These are phyloP conservation scores for Voacanga thouarsii DNA, from an alignment of 257 asterid genomes.

Conservation along the genomic window DNA sequence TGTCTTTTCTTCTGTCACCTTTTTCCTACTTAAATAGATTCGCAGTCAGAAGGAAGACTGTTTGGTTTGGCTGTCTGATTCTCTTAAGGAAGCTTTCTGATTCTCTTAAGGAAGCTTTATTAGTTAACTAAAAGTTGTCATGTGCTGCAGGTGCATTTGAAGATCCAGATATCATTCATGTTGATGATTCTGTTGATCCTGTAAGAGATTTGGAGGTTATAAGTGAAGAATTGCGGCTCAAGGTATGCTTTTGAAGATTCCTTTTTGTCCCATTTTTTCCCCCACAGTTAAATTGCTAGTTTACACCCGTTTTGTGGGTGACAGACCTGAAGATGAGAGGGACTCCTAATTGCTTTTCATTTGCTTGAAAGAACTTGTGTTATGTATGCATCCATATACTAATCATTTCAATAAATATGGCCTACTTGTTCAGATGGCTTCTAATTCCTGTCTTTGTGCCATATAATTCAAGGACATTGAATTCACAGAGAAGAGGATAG, in stretches of 20 bases:
- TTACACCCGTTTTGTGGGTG: too few species aligned
- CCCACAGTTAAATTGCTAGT: too few species aligned
- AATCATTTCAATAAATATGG: background rate
- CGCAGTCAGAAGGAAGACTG: background rate
- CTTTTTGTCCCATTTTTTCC: too few species aligned
- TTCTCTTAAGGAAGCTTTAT: background rate
- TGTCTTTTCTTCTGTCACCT: slow-evolving; percentile 5
- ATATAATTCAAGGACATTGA: slow-evolving; percentile 68
- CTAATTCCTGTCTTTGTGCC: slow-evolving; percentile 16
- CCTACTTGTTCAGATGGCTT: slow-evolving; percentile 9
- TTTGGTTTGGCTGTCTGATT: background rate
- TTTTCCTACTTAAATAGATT: background rate
- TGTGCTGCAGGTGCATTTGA: slow-evolving; percentile 79
- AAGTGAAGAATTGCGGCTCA: slow-evolving; percentile 79
- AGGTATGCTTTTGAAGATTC: slow-evolving; percentile 43
- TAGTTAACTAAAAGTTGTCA: background rate
- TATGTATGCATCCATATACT: background rate
- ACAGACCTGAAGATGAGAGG: background rate
- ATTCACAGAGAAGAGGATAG: slow-evolving; percentile 80
- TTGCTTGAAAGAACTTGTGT: background rate
- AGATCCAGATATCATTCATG: slow-evolving; percentile 93
- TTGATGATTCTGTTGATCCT: slow-evolving; percentile 93
- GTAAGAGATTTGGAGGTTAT: slow-evolving; percentile 92
- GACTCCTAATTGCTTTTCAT: background rate
- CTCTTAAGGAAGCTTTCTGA: background rate